phyloP scores from a whole-genome alignment of 148 eudicot genomes.

The Oxyria digyna region DNA sequence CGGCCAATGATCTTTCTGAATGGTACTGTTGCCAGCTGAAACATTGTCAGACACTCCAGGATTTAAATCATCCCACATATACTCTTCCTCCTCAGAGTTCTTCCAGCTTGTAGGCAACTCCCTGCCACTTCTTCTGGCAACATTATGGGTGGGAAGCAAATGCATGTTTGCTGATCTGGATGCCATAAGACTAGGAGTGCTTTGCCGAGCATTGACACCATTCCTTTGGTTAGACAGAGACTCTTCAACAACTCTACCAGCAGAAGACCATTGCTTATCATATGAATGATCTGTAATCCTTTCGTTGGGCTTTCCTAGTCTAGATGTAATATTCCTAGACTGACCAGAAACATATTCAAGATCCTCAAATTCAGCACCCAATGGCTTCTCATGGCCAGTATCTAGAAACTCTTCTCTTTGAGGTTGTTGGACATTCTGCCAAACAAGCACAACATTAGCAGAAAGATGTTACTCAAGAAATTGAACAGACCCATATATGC shows the following conservation, averaged over 20 bases:
- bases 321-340: conserved; percentile 35
- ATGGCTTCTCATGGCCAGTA: conserved; percentile 28
- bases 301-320: conserved; percentile 30
- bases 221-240: conserved; percentile 41
- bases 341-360: conserved; percentile 36
- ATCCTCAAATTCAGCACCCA: conserved; percentile 35
- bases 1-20: conserved; percentile 29
- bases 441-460: background rate
- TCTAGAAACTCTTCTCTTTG: conserved; percentile 33
- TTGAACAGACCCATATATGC: conserved; percentile 16
- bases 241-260: conserved; percentile 36
- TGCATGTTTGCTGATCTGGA: conserved; percentile 18
- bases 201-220: conserved; percentile 42
- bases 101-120: conserved; percentile 71
- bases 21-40: conserved; percentile 7
- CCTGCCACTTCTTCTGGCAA: conserved; percentile 30
- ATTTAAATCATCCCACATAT: conserved; percentile 65
- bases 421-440: conserved; percentile 30
- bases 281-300: conserved; percentile 25
- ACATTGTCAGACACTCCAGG: conserved; percentile 28
- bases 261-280: conserved; percentile 43
- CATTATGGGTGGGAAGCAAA: conserved; percentile 22
- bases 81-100: conserved; percentile 94
- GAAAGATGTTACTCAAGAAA: background rate
- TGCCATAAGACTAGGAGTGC: conserved; percentile 28